Evolutionary conservation across 2,329 filamentous ascomycete species (phyloP).

Genomic region (Zasmidium citrigriseum): DNA sequence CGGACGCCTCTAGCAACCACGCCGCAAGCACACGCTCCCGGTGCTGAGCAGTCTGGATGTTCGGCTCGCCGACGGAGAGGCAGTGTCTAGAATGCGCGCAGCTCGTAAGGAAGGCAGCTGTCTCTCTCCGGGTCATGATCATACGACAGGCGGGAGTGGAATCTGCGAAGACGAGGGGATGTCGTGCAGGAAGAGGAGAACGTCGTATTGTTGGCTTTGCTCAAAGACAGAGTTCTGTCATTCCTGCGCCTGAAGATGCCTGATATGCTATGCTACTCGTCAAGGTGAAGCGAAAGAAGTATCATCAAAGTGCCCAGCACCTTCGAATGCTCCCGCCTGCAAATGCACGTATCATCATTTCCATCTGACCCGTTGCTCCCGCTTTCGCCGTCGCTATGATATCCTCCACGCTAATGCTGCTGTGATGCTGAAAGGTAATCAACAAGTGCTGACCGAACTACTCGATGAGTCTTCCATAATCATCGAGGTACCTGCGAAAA

Average conservation of each 20-base stretch:
- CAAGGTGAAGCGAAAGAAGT: not conserved
- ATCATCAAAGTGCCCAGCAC: not conserved
- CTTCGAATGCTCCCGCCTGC: not conserved
- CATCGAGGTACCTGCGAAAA: constrained; percentile 45
- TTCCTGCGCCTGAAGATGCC: not conserved
- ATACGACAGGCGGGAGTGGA: not conserved
- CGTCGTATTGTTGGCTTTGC: not conserved
- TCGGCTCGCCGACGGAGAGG: too few species aligned
- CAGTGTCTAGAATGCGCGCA: too few species aligned
- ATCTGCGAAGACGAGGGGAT: not conserved
- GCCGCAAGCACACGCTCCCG: too few species aligned
- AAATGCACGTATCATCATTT: not conserved
- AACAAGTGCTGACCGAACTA: constrained; percentile 4
- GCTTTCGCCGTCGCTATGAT: constrained; percentile 1
- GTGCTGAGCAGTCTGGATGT: too few species aligned
- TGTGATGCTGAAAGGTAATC: not conserved
- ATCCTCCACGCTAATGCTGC: not conserved
- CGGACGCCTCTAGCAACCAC: not conserved
- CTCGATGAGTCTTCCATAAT: constrained; percentile 41
- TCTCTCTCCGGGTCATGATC: not conserved
- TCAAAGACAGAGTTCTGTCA: not conserved
- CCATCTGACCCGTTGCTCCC: not conserved
- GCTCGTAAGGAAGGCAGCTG: not conserved
- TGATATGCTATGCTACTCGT: not conserved
- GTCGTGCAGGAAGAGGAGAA: not conserved